Evolutionary conservation across 352 stramenopile genomes (phyloP).

Genomic region (Phytophthora fragariaefolia): DNA sequence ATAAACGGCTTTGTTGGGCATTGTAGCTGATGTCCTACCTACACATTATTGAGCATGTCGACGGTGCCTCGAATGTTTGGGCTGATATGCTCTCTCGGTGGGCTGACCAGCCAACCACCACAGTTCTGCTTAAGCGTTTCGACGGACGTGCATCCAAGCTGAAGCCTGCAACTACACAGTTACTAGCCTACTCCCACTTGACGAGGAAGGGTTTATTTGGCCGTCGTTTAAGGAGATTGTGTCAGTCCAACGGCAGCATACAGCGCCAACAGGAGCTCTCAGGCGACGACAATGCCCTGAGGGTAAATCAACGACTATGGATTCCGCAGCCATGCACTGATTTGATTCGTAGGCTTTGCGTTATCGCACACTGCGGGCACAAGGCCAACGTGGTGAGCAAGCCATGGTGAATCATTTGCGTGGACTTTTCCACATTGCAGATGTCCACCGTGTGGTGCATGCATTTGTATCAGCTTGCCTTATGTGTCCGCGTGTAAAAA

Average conservation of each 20-base stretch:
- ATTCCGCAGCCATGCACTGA: neutral
- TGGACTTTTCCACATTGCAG: neutral
- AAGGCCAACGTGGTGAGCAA: neutral
- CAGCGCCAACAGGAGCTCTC: neutral
- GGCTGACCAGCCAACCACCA: neutral
- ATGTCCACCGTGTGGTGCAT: neutral
- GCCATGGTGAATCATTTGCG: slow-evolving; percentile 13
- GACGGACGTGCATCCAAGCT: neutral
- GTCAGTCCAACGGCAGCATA: neutral
- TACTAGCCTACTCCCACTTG: slow-evolving; percentile 8
- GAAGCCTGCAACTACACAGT: neutral
- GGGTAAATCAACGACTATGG: neutral
- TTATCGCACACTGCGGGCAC: slow-evolving; percentile 7
- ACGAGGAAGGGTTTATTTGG: slow-evolving; percentile 11
- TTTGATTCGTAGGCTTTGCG: slow-evolving; percentile 8
- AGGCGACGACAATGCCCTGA: neutral
- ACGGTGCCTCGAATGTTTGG: slow-evolving; percentile 17
- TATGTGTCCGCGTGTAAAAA: slow-evolving; percentile 7
- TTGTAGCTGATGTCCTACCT: slow-evolving; percentile 22
- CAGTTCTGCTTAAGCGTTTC: neutral
- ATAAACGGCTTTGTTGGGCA: slow-evolving; percentile 10
- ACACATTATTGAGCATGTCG: slow-evolving; percentile 17
- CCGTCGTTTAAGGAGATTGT: neutral
- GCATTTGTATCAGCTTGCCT: neutral
- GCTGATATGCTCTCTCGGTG: slow-evolving; percentile 25